Evolutionary conservation across 345 rosid genomes (phyloP), one percentile per base, ranked within the genome.

Genomic region (Carallia pectinifolia): DNA sequence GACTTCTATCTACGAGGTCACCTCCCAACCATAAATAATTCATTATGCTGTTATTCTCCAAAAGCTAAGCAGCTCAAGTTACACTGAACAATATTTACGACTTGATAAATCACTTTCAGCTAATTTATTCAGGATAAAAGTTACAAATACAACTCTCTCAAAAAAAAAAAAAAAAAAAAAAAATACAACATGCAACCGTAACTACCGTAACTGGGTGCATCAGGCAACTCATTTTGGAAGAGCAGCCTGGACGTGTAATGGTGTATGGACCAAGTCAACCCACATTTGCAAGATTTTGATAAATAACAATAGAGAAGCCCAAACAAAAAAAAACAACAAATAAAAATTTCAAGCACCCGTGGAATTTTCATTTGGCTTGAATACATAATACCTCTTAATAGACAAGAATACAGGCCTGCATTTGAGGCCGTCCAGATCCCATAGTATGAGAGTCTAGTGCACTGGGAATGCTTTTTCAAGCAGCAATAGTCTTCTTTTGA

Each of bases 401-500:
- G 30, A 44, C 34, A 44, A 44, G 33, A 33, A 36, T 50, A 15
- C 4, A 23, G 6, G 30, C 18, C 55, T 7, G 40, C 30, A 10
- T 37, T 5, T 30, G 23, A 44, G 50, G 17, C 16, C 50, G 12
- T 44, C 13, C 40, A 38, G 40, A 12, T 4, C 16, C 13, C 16
- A 44, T 1, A 10, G 4, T 12, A 44, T 2, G 16, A 7, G 13
- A 36, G 19, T 58, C 39, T 79, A 1, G 16, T 12, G 13, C 0
- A 12, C 50, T 3, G 4, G 4, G 16, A 44, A 44, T 44, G 50
- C 50, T 5, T 15, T 44, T 3, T 44, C 81, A 79, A 73, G 79
- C 86, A 33, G 58, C 74, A 6, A 64, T 65, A 39, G 81, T 13
- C 29, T 23, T 83, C 81, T 86, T 90, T 85, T 88, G 81, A 69